Percentiles rank a stretch among this genome's conserved stretches.
These are phyloP conservation scores for Monilinia fructicola DNA, from an alignment of 2,329 filamentous ascomycete species.

Conservation along the genomic window DNA sequence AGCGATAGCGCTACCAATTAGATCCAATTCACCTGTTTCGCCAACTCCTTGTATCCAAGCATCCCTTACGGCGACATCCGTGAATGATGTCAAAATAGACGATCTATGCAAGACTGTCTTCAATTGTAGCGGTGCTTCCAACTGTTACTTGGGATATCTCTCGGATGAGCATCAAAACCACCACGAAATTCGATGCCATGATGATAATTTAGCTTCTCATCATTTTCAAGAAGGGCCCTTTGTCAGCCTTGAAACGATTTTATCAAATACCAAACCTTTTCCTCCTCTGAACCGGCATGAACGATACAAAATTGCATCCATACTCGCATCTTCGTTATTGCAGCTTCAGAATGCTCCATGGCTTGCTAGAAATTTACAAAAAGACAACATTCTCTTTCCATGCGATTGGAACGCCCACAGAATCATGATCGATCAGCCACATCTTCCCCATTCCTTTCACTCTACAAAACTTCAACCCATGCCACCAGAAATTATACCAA, in stretches of 20 bases:
- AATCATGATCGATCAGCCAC: constrained; percentile 30
- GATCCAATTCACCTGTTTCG: not conserved
- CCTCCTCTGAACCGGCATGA: constrained; percentile 28
- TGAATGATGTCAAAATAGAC: constrained; percentile 25
- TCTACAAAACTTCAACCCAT: constrained; percentile 4
- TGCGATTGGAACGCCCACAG: constrained; percentile 22
- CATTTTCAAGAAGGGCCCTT: not conserved
- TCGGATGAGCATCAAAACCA: constrained; percentile 26
- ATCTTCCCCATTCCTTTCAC: constrained; percentile 27
- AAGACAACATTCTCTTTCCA: constrained; percentile 33
- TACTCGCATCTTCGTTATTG: constrained; percentile 33
- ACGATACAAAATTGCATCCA: constrained; percentile 31
- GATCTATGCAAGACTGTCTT: constrained; percentile 29
- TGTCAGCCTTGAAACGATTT: constrained; percentile 30
- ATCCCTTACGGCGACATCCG: not conserved
- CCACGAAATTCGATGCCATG: constrained; percentile 20
- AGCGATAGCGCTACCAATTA: not conserved
- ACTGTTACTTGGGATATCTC: constrained; percentile 28
- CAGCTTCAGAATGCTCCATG: constrained; percentile 35
- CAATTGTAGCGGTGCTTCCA: not conserved
- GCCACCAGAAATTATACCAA: not conserved
- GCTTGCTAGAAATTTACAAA: constrained; percentile 30
- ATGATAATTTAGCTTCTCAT: constrained; percentile 2
- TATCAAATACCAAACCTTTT: constrained; percentile 13
- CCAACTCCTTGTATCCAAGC: no score